These are phyloP conservation scores for Hygrocybe punicea DNA, from an alignment of 768 basidiomycete species.

Conservation along the genomic window DNA sequence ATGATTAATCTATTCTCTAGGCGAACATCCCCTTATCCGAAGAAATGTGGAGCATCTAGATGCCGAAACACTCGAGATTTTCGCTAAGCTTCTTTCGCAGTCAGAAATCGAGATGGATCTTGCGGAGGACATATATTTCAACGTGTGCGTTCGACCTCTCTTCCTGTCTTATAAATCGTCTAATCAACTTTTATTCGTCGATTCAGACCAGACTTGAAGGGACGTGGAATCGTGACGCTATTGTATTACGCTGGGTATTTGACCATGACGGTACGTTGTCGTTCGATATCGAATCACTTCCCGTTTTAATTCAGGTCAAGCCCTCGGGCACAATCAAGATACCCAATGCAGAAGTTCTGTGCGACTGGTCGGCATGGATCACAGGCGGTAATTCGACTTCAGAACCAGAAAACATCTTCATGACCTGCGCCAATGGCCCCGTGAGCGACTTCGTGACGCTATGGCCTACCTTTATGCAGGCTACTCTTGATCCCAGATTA, in stretches of 20 bases:
- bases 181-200: not conserved
- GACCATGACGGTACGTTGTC: conserved; percentile 12
- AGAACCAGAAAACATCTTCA: conserved; percentile 6
- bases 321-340: conserved; percentile 11
- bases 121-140: conserved; percentile 4
- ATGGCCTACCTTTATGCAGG: conserved; percentile 14
- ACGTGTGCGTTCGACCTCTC: conserved; percentile 2
- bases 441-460: conserved; percentile 7
- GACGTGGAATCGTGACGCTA: conserved; percentile 10
- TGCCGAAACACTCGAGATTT: conserved; percentile 4
- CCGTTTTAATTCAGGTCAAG: conserved; percentile 10
- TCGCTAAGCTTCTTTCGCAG: conserved; percentile 8
- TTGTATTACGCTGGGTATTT: conserved; percentile 16
- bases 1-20: conserved; percentile 1
- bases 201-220: conserved; percentile 5
- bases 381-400: conserved; percentile 1
- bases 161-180: not conserved
- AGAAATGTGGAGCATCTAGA: not conserved
- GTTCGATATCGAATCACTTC: conserved; percentile 5
- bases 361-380: conserved; percentile 13
- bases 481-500: conserved; percentile 8
- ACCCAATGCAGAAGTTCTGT: conserved; percentile 13
- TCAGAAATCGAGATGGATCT: conserved; percentile 10
- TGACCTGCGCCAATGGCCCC: conserved; percentile 9
- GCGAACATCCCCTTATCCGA: not conserved